Evolutionary conservation across 106 monocot genomes (phyloP).

Genomic region (Gastrodia elata): DNA sequence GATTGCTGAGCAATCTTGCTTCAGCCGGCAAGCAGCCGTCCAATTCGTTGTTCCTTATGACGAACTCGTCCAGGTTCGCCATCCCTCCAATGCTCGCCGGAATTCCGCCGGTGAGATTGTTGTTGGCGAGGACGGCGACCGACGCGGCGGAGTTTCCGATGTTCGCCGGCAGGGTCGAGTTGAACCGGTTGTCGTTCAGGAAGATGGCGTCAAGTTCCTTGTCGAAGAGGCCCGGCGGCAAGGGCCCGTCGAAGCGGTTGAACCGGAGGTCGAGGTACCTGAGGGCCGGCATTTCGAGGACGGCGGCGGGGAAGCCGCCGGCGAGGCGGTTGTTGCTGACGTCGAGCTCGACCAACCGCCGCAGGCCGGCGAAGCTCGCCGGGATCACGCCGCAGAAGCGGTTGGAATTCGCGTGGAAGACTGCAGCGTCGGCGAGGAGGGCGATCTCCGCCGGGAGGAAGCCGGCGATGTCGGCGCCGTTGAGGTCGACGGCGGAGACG

Average conservation of each 20-base stretch:
- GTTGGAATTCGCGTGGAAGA: constrained; percentile 60
- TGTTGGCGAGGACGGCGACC: constrained; percentile 41
- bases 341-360: constrained; percentile 28
- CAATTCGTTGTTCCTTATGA: constrained; percentile 31
- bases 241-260: constrained; percentile 35
- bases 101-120: constrained; percentile 28
- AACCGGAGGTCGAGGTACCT: constrained; percentile 33
- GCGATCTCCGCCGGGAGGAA: constrained; percentile 43
- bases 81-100: constrained; percentile 36
- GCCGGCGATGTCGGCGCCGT: constrained; percentile 51
- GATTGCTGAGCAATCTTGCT: constrained; percentile 15
- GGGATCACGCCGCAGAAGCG: constrained; percentile 55
- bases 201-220: constrained; percentile 34
- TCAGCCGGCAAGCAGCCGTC: constrained; percentile 24
- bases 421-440: constrained; percentile 52
- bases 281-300: constrained; percentile 24
- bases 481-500: constrained; percentile 35
- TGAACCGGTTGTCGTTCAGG: constrained; percentile 33
- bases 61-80: constrained; percentile 38
- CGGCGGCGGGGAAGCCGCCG: constrained; percentile 26
- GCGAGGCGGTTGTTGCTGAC: constrained; percentile 38
- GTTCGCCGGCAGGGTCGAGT: constrained; percentile 20
- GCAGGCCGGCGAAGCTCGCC: constrained; percentile 14
- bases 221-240: constrained; percentile 31
- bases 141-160: constrained; percentile 47